Base-by-base conservation (phyloP, 1,284 basidiomycete species). In the Cutaneotrichosporon sp. region DNA sequence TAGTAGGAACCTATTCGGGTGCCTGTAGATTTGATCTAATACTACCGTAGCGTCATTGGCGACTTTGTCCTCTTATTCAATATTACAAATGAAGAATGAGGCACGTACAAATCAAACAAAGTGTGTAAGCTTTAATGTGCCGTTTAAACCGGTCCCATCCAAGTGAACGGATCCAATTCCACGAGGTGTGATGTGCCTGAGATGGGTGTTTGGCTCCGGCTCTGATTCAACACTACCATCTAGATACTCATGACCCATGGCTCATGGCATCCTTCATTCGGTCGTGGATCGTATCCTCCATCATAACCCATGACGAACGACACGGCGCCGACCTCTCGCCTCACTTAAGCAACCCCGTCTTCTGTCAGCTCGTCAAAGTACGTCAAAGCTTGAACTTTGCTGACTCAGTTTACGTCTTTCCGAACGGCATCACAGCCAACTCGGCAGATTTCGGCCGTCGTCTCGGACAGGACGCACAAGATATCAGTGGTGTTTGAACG, bases 361-460 rank as follows among this genome's bases (percentile, higher is more conserved):
- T 64, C 34, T 68, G 63, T 31, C 76, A 77, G 62, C 34, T 77
- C 6, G 61, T 69, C 47, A 52, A 70, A 55, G 76, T 74, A 66
- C 62, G 55, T 21, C 13, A 30, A 3, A 2, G 10, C 16, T 5
- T 30, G 14, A 5, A 9, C 11, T 13, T 14, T 6, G 56, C 52
- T 31, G 56, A 36, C 14, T 3, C 58, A 75, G 72, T 75, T 73
- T 47, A 38, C 36, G 7, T 71, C 63, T 14, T 70, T 62, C 40
- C 66, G 71, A 7, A 64, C 58, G 0, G 11, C 64, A 0, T 30
- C 60, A 0, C 21, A 69, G 22, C 70, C 69, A 5, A 57, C 62
- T 46, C 52, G 61, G 0, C 47, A 60, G 46, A 61, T 72, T n/a
- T 14, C 9, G 0, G 76, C 67, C 6, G 22, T 63, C 1, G 64